Evolutionary conservation across 2,329 filamentous ascomycete species (phyloP).

Genomic region (Sporothrix phasma): DNA sequence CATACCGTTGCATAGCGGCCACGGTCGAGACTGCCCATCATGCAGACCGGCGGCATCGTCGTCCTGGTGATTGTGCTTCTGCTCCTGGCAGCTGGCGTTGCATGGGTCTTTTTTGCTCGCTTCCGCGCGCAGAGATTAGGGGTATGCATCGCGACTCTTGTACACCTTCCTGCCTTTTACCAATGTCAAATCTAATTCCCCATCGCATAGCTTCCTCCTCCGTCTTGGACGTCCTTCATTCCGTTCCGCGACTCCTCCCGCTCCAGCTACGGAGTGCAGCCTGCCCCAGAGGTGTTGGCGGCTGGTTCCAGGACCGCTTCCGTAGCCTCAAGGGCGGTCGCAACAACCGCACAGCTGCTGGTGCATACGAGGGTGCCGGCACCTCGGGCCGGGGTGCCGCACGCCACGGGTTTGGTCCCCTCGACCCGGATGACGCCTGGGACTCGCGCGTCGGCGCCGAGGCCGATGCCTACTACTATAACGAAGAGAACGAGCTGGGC

Average conservation of each 20-base stretch:
- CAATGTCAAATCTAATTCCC: no score
- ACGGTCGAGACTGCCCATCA: conserved; percentile 25
- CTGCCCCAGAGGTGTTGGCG: conserved; percentile 54
- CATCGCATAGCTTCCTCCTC: conserved; percentile 52
- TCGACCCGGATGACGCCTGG: conserved; percentile 82
- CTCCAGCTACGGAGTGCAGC: conserved; percentile 38
- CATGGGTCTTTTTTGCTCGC: conserved; percentile 63
- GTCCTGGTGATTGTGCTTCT: conserved; percentile 62
- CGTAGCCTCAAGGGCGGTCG: conserved; percentile 49
- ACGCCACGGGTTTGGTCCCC: conserved; percentile 38
- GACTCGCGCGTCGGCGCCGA: conserved; percentile 69
- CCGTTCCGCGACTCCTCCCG: conserved; percentile 52
- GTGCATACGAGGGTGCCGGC: conserved; percentile 57
- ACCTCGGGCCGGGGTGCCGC: conserved; percentile 31
- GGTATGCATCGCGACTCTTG: conserved; percentile 32
- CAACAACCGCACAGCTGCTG: conserved; percentile 55
- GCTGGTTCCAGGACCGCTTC: conserved; percentile 63
- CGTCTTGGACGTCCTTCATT: conserved; percentile 56
- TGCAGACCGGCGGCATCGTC: conserved; percentile 55
- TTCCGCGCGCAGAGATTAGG: conserved; percentile 64
- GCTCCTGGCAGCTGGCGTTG: conserved; percentile 44
- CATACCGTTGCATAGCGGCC: background rate
- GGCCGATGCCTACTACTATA: conserved; percentile 51
- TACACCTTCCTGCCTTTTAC: background rate
- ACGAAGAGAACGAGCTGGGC: conserved; percentile 65